Evolutionary conservation across 2,329 filamentous ascomycete species (phyloP).

Genomic region (Zymoseptoria brevis): DNA sequence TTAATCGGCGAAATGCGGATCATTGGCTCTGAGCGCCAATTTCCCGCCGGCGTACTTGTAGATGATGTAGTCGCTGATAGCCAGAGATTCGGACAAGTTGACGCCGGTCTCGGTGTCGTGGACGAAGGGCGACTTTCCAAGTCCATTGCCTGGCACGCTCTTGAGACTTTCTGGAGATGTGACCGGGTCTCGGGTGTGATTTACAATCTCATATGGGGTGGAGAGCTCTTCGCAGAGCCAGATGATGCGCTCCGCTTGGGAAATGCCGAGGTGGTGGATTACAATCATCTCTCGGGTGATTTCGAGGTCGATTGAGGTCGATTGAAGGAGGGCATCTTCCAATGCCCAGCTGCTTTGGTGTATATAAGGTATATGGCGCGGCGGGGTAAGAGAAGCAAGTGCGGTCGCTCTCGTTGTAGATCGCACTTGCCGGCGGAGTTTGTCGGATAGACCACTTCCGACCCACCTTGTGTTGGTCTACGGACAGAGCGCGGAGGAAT

Average conservation of each 20-base stretch:
- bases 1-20: constrained; percentile 52
- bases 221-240: constrained; percentile 58
- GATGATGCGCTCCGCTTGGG: constrained; percentile 55
- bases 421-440: background rate
- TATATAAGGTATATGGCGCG: background rate
- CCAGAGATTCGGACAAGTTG: constrained; percentile 51
- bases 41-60: constrained; percentile 44
- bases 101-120: constrained; percentile 43
- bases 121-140: constrained; percentile 42
- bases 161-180: constrained; percentile 12
- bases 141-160: constrained; percentile 8
- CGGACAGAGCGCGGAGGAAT: background rate
- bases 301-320: constrained; percentile 6
- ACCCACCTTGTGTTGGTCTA: background rate
- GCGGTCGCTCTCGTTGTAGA: background rate
- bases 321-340: background rate
- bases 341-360: background rate
- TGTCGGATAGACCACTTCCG: background rate
- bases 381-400: background rate
- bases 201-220: constrained; percentile 44
- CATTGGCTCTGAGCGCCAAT: constrained; percentile 39
- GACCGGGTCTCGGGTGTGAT: constrained; percentile 39
- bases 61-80: constrained; percentile 55
- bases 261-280: constrained; percentile 33
- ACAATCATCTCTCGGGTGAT: constrained; percentile 24